Conservation (phyloP, 177 flowering plant species). For the Vitis hybrid region DNA sequence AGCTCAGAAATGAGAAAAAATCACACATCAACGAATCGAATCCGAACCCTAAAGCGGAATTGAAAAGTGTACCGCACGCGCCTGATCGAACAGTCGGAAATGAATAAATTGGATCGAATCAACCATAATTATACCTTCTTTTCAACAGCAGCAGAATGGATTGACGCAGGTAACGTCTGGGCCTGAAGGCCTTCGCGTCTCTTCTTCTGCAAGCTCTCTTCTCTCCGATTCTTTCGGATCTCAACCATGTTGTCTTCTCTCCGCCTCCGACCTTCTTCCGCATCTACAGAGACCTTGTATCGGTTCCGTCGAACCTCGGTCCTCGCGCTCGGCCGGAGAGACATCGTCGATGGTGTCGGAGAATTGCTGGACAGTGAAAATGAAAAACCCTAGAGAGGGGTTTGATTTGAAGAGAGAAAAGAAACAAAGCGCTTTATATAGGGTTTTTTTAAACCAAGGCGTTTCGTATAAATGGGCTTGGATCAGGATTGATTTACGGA, state of each 20-base stretch:
- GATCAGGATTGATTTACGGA: slow-evolving; percentile 2
- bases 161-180: slow-evolving; percentile 22
- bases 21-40: not conserved
- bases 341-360: slow-evolving; percentile 20
- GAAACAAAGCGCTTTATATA: not conserved
- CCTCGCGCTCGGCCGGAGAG: slow-evolving; percentile 47
- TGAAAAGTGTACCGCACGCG: not conserved
- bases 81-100: not conserved
- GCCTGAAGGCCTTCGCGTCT: slow-evolving; percentile 43
- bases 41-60: not conserved
- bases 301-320: slow-evolving; percentile 47
- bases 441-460: not conserved
- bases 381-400: slow-evolving; percentile 7
- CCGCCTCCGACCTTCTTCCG: slow-evolving; percentile 50
- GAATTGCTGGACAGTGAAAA: not conserved
- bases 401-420: not conserved
- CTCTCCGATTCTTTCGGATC: slow-evolving; percentile 50
- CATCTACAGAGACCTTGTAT: slow-evolving; percentile 55
- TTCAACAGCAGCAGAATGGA: slow-evolving; percentile 27
- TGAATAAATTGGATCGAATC: not conserved
- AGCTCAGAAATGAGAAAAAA: no score
- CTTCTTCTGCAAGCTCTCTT: slow-evolving; percentile 55
- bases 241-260: slow-evolving; percentile 56
- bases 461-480: not conserved
- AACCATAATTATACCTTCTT: slow-evolving; percentile 27